phyloP scores from a whole-genome alignment of 2,329 filamentous ascomycete species.

The Sarocladiaceae sp. region DNA sequence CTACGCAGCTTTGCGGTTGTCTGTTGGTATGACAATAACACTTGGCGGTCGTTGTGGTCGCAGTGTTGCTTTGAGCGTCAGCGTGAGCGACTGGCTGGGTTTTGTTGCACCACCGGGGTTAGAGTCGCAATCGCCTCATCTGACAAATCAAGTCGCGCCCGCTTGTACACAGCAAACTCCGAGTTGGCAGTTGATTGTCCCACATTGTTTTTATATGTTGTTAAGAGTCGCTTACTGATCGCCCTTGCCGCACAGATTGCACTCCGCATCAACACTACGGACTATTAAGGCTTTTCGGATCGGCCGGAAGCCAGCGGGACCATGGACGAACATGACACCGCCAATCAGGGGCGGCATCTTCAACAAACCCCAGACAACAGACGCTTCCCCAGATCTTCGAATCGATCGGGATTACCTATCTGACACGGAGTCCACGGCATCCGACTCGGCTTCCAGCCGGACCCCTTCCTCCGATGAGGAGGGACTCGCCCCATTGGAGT shows the following conservation, averaged over 20 bases:
- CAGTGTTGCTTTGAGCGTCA: too few species aligned
- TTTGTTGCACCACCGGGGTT: neutral
- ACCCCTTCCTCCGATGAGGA: neutral
- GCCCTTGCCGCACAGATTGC: constrained; percentile 45
- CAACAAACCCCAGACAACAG: constrained; percentile 17
- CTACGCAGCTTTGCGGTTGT: too few species aligned
- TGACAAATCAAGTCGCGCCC: constrained; percentile 3
- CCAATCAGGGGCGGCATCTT: constrained; percentile 51
- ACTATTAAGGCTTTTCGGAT: constrained; percentile 59
- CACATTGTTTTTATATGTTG: neutral
- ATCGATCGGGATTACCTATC: constrained; percentile 8
- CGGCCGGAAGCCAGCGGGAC: constrained; percentile 47
- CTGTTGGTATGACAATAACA: too few species aligned
- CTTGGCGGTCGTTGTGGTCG: too few species aligned
- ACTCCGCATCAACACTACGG: constrained; percentile 46
- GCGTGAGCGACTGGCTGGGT: neutral
- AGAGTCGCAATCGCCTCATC: neutral
- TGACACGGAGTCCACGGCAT: neutral
- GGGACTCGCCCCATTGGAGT: neutral
- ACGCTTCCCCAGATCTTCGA: constrained; percentile 5
- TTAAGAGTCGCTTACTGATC: constrained; percentile 7
- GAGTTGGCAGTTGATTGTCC: neutral
- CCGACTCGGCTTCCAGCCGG: neutral
- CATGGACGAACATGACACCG: constrained; percentile 55
- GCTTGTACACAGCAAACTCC: neutral